Percentiles rank a stretch among this genome's conserved stretches.
Evolutionary conservation across 2,329 filamentous ascomycete species (phyloP).

Genomic region (Mariannaea sp.): DNA sequence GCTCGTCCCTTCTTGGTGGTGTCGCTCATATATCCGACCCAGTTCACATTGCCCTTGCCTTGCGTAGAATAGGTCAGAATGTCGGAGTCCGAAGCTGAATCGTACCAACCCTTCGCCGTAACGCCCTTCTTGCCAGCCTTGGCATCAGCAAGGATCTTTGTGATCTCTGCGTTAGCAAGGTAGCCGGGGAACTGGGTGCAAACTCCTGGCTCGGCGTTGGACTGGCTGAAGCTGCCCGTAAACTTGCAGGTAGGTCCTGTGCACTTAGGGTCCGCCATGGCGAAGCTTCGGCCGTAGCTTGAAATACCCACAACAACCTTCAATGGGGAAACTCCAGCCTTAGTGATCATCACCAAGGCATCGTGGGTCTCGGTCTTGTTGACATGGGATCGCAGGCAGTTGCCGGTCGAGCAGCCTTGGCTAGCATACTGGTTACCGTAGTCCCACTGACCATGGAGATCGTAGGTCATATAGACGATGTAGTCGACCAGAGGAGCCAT

Average conservation of each 20-base stretch:
- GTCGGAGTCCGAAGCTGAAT: constrained; percentile 32
- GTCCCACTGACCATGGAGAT: constrained; percentile 46
- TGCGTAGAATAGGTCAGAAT: constrained; percentile 31
- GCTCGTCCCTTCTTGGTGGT: constrained; percentile 32
- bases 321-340: constrained; percentile 41
- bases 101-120: constrained; percentile 27
- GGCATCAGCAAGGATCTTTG: constrained; percentile 33
- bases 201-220: constrained; percentile 30
- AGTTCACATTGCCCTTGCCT: constrained; percentile 33
- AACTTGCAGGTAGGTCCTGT: constrained; percentile 33
- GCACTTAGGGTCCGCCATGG: constrained; percentile 35
- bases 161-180: constrained; percentile 39
- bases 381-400: constrained; percentile 45
- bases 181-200: constrained; percentile 37
- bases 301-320: constrained; percentile 41
- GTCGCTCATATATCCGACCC: constrained; percentile 40
- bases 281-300: constrained; percentile 39
- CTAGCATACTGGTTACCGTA: constrained; percentile 34
- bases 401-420: constrained; percentile 36
- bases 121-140: constrained; percentile 25
- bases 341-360: constrained; percentile 46
- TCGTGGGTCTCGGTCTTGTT: constrained; percentile 46
- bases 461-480: constrained; percentile 46
- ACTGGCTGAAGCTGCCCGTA: constrained; percentile 32
- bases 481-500: constrained; percentile 43